A percentile compares a stretch with the other conserved stretches of the same genome.
Conservation (phyloP, 768 basidiomycete species). For the Cystobasidium ongulense region DNA sequence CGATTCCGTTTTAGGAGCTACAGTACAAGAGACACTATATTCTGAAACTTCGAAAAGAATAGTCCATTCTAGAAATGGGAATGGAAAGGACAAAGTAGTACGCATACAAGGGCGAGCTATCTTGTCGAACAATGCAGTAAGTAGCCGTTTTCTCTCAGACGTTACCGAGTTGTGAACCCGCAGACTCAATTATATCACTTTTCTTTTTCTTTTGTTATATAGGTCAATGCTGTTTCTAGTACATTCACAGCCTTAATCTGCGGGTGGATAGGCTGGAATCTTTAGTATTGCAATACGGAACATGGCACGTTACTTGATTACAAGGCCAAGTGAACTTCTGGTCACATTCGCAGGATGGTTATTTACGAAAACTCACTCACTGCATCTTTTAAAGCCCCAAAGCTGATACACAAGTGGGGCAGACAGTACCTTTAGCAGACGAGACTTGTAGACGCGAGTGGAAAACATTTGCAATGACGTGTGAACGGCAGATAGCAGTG, state of each 20-base stretch:
- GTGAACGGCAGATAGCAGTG: no score
- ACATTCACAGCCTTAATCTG: background rate
- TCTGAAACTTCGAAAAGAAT: constrained; percentile 25
- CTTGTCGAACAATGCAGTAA: constrained; percentile 16
- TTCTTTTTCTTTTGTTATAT: background rate
- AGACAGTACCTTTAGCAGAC: no score
- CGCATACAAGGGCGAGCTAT: background rate
- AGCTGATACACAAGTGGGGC: no score
- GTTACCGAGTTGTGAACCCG: background rate
- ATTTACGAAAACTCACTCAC: no score
- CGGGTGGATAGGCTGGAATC: background rate
- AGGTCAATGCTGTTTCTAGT: constrained; percentile 12
- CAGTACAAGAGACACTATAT: constrained; percentile 24
- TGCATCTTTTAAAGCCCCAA: no score
- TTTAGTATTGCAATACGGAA: background rate
- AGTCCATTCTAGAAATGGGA: background rate
- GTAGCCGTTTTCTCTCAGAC: background rate
- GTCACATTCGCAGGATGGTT: no score
- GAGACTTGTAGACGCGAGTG: no score
- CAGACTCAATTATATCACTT: background rate
- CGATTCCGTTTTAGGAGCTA: constrained; percentile 27
- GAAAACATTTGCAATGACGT: no score
- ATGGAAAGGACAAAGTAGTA: constrained; percentile 4
- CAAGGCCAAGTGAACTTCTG: no score
- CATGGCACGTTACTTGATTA: no score